These are phyloP conservation scores for Penicillium coffeae DNA, from an alignment of 495 filamentous ascomycete genomes.

Conservation along the genomic window DNA sequence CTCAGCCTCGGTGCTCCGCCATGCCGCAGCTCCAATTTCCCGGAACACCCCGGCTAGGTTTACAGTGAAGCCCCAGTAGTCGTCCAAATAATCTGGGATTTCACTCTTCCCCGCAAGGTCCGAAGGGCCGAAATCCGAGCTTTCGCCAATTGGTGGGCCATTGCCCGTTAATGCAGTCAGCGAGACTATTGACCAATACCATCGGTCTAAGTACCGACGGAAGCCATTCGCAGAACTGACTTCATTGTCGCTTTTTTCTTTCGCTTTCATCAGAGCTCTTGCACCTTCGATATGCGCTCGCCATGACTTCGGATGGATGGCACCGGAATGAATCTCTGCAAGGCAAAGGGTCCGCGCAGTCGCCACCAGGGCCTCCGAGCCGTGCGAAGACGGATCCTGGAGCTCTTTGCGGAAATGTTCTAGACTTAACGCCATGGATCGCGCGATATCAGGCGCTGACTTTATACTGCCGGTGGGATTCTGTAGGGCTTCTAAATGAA, in stretches of 20 bases:
- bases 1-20: conserved; percentile 30
- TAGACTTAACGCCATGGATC: conserved; percentile 41
- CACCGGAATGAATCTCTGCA: conserved; percentile 47
- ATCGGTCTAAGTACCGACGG: conserved; percentile 42
- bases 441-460: conserved; percentile 42
- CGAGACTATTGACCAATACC: conserved; percentile 47
- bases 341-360: conserved; percentile 47
- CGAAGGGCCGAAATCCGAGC: conserved; percentile 13
- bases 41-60: conserved; percentile 40
- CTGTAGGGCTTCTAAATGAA: conserved; percentile 42
- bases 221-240: conserved; percentile 33
- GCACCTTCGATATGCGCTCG: conserved; percentile 46
- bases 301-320: conserved; percentile 46
- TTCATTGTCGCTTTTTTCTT: conserved; percentile 22
- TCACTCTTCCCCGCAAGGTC: conserved; percentile 14
- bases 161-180: conserved; percentile 45
- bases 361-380: conserved; percentile 41
- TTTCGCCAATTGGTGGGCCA: conserved; percentile 40
- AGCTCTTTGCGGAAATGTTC: conserved; percentile 45
- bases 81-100: conserved; percentile 42
- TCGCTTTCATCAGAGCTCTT: conserved; percentile 37
- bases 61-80: conserved; percentile 47
- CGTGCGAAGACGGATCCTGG: conserved; percentile 32
- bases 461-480: conserved; percentile 43
- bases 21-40: conserved; percentile 40